phyloP scores from a whole-genome alignment of 371 early-diverging fungal genomes.

The Apophysomyces variabilis region DNA sequence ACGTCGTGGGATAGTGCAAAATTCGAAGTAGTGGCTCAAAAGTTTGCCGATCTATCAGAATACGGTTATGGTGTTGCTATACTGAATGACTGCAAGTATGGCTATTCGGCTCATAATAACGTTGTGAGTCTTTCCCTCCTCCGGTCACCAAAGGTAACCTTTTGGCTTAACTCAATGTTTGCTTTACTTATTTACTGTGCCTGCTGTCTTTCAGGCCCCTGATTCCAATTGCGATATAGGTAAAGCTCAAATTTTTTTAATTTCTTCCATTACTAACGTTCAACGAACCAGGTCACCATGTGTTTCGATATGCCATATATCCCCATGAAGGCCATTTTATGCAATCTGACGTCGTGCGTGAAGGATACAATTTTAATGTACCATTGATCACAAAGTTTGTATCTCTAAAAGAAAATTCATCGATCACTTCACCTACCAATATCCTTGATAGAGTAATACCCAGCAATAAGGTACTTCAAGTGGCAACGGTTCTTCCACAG shows the following conservation, averaged over 20 bases:
- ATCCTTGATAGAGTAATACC: slow-evolving; percentile 22
- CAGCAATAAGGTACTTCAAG: slow-evolving; percentile 2
- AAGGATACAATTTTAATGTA: slow-evolving; percentile 86
- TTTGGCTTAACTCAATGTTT: not conserved
- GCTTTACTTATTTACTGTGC: not conserved
- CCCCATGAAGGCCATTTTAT: slow-evolving; percentile 85
- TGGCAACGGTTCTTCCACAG: slow-evolving; percentile 35
- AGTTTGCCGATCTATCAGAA: slow-evolving; percentile 91
- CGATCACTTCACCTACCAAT: no score
- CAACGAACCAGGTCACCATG: slow-evolving; percentile 46
- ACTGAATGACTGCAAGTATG: slow-evolving; percentile 90
- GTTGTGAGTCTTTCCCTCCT: slow-evolving; percentile 82
- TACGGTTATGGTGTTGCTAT: slow-evolving; percentile 90
- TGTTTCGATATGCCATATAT: slow-evolving; percentile 85
- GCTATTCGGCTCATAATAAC: slow-evolving; percentile 79
- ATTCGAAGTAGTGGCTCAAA: slow-evolving; percentile 95
- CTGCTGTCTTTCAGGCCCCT: slow-evolving; percentile 16
- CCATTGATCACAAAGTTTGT: slow-evolving; percentile 64
- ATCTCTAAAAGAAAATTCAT: not conserved
- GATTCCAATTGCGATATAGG: slow-evolving; percentile 54
- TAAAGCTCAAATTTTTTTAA: not conserved
- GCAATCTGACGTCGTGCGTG: slow-evolving; percentile 80
- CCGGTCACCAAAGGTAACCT: slow-evolving; percentile 76
- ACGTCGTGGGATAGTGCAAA: slow-evolving; percentile 91
- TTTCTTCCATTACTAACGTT: not conserved